Evolutionary conservation across 2,329 filamentous ascomycete genomes (phyloP).

Genomic region (Claviceps capensis): DNA sequence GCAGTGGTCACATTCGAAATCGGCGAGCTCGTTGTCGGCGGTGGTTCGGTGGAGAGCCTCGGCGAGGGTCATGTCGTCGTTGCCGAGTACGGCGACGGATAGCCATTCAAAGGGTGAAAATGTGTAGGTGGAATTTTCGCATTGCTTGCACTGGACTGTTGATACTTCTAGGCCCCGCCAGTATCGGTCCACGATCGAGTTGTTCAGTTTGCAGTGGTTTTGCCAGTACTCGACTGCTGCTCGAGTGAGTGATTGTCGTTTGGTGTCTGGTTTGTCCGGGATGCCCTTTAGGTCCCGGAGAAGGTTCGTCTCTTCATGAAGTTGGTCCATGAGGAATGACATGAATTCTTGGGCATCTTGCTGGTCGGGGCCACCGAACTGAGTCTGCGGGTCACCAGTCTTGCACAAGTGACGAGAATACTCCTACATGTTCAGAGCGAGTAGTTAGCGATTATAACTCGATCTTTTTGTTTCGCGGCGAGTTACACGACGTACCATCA

Average conservation of each 20-base stretch:
- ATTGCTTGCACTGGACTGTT: slow-evolving; percentile 52
- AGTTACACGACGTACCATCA: slow-evolving; percentile 36
- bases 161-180: slow-evolving; percentile 68
- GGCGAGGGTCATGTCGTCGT: slow-evolving; percentile 27
- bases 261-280: slow-evolving; percentile 19
- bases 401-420: slow-evolving; percentile 34
- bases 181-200: slow-evolving; percentile 64
- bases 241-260: slow-evolving; percentile 24
- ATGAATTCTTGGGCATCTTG: slow-evolving; percentile 91
- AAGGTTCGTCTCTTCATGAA: slow-evolving; percentile 75
- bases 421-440: slow-evolving; percentile 24
- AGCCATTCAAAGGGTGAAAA: slow-evolving; percentile 41
- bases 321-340: slow-evolving; percentile 63
- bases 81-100: slow-evolving; percentile 24
- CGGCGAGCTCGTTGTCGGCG: slow-evolving; percentile 50
- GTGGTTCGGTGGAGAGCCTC: slow-evolving; percentile 60
- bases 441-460: background rate
- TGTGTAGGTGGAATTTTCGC: slow-evolving; percentile 34
- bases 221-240: slow-evolving; percentile 66
- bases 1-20: slow-evolving; percentile 65
- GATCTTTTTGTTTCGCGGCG: background rate
- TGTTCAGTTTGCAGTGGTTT: slow-evolving; percentile 53
- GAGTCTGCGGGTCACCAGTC: slow-evolving; percentile 12
- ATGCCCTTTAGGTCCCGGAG: slow-evolving; percentile 28
- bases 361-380: slow-evolving; percentile 62